These are phyloP conservation scores for Cutaneotrichosporon dermatis DNA, from an alignment of 1,284 basidiomycete genomes.

Conservation along the genomic window DNA sequence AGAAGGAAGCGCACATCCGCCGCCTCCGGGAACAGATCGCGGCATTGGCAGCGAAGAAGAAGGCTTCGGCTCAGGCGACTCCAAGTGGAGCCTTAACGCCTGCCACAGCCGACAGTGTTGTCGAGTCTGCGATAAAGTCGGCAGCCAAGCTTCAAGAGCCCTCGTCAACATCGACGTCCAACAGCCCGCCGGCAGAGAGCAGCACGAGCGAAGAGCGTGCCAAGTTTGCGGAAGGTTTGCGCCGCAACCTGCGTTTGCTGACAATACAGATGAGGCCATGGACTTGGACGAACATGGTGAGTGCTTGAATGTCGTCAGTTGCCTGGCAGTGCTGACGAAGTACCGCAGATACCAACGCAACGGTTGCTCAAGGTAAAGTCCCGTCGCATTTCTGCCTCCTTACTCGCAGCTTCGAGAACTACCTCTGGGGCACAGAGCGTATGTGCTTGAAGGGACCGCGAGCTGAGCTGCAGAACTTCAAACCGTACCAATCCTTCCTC, in stretches of 20 bases:
- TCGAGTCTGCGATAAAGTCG: not conserved
- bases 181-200: not conserved
- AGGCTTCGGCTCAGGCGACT: not conserved
- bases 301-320: not conserved
- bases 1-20: constrained; percentile 35
- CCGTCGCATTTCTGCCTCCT: not conserved
- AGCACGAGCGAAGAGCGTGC: not conserved
- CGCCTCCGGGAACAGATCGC: constrained; percentile 38
- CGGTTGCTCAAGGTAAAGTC: not conserved
- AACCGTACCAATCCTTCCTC: constrained; percentile 30
- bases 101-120: not conserved
- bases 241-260: not conserved
- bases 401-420: not conserved
- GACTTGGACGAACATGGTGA: not conserved
- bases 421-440: not conserved
- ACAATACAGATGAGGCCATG: not conserved
- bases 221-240: not conserved
- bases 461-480: constrained; percentile 11
- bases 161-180: not conserved
- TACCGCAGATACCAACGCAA: not conserved
- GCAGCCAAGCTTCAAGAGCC: not conserved
- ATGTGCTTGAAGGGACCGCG: not conserved
- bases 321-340: not conserved
- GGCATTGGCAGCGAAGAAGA: constrained; percentile 21
- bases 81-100: constrained; percentile 11